phyloP scores from a whole-genome alignment of 2,329 filamentous ascomycete genomes.

The Ascochyta clinopodiicola region DNA sequence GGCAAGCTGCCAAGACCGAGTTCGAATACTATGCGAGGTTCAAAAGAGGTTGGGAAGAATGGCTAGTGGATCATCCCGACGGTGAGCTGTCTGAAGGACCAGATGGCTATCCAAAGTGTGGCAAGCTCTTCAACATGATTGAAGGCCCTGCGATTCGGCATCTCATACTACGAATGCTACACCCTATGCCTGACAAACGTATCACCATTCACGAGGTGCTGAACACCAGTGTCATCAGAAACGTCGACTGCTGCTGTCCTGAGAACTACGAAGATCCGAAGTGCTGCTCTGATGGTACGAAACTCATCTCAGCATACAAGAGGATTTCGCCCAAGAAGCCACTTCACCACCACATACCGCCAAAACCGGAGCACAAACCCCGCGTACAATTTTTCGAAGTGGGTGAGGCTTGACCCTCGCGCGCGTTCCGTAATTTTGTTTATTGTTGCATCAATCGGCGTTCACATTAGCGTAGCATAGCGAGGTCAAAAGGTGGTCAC shows the following conservation, averaged over 20 bases:
- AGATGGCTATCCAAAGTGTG: conserved; percentile 68
- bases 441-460: conserved; percentile 15
- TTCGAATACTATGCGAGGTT: conserved; percentile 68
- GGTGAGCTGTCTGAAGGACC: conserved; percentile 60
- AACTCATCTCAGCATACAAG: conserved; percentile 35
- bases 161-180: conserved; percentile 79
- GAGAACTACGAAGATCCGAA: conserved; percentile 72
- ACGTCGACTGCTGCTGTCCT: conserved; percentile 78
- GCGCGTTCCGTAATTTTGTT: not conserved
- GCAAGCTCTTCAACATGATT: conserved; percentile 71
- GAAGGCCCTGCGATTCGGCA: conserved; percentile 70
- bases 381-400: conserved; percentile 51
- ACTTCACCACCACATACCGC: conserved; percentile 53
- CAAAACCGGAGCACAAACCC: conserved; percentile 47
- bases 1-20: conserved; percentile 69
- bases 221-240: conserved; percentile 74
- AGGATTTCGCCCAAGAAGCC: conserved; percentile 51
- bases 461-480: conserved; percentile 18
- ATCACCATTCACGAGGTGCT: conserved; percentile 73
- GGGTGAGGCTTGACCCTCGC: conserved; percentile 33
- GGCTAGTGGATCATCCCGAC: conserved; percentile 64
- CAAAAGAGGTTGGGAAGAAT: conserved; percentile 71
- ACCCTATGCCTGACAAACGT: conserved; percentile 76
- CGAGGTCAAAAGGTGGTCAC: conserved; percentile 9
- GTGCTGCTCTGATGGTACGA: conserved; percentile 65